Evolutionary conservation across 768 basidiomycete genomes (phyloP).

Genomic region (Suillus placidus): DNA sequence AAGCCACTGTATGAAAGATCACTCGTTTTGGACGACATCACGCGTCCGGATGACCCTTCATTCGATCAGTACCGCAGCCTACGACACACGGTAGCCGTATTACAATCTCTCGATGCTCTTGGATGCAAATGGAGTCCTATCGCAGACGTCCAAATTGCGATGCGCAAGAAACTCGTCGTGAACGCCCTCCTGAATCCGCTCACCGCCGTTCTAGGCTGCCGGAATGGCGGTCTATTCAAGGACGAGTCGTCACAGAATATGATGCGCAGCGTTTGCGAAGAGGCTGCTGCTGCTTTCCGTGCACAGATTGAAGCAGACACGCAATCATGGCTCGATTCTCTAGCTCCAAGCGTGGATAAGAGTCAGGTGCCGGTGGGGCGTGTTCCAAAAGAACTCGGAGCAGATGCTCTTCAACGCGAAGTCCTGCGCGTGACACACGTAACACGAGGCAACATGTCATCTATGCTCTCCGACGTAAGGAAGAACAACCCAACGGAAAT

Average conservation of each 20-base stretch:
- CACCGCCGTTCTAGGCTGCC: conserved; percentile 77
- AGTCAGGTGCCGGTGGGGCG: conserved; percentile 35
- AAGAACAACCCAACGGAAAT: conserved; percentile 72
- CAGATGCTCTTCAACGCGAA: conserved; percentile 52
- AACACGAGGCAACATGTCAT: conserved; percentile 74
- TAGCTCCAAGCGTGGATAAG: conserved; percentile 26
- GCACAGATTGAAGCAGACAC: conserved; percentile 50
- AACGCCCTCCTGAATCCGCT: conserved; percentile 86
- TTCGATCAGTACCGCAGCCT: conserved; percentile 58
- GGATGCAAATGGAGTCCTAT: conserved; percentile 67
- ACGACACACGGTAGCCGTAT: conserved; percentile 65
- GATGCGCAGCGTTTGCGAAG: conserved; percentile 59
- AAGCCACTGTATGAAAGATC: conserved; percentile 40
- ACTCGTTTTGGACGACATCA: conserved; percentile 58
- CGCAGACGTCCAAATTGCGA: conserved; percentile 61
- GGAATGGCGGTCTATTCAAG: conserved; percentile 74
- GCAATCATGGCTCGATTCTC: conserved; percentile 24
- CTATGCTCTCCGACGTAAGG: conserved; percentile 76
- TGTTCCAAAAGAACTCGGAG: conserved; percentile 50
- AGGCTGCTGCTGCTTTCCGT: conserved; percentile 66
- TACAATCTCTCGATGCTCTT: conserved; percentile 60
- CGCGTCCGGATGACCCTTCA: conserved; percentile 34
- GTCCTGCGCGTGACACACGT: conserved; percentile 56
- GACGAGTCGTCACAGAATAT: conserved; percentile 47
- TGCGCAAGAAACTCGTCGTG: conserved; percentile 81